Conservation (phyloP, 1,284 basidiomycete genomes). For the Apiotrichum siamense region DNA sequence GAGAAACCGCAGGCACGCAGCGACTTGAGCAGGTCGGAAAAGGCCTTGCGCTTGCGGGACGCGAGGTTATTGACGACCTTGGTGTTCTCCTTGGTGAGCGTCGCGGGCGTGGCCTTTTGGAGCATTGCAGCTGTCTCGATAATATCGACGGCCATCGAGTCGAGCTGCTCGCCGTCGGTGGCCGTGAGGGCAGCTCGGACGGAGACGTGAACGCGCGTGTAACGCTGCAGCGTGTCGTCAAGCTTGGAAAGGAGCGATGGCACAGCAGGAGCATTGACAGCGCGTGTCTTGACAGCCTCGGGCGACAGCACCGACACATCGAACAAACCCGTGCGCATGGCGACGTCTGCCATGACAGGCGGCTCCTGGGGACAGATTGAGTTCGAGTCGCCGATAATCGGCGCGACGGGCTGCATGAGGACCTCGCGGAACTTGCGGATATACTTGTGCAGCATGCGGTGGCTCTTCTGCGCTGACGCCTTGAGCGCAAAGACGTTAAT, state of each 20-base stretch:
- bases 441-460: slow-evolving; percentile 84
- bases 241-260: slow-evolving; percentile 27
- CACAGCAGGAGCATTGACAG: slow-evolving; percentile 1
- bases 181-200: slow-evolving; percentile 19
- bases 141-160: slow-evolving; percentile 68
- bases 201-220: slow-evolving; percentile 33
- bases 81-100: slow-evolving; percentile 58
- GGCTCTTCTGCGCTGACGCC: slow-evolving; percentile 83
- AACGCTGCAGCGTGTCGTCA: slow-evolving; percentile 38
- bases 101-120: slow-evolving; percentile 54
- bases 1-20: slow-evolving; percentile 75
- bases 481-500: slow-evolving; percentile 91
- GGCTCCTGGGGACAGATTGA: slow-evolving; percentile 31
- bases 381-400: slow-evolving; percentile 35
- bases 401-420: slow-evolving; percentile 64
- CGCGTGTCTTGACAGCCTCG: slow-evolving; percentile 12
- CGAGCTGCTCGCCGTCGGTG: slow-evolving; percentile 44
- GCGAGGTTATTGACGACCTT: slow-evolving; percentile 73
- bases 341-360: background rate
- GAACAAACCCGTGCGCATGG: slow-evolving; percentile 6
- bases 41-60: slow-evolving; percentile 79
- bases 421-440: slow-evolving; percentile 89
- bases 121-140: slow-evolving; percentile 64
- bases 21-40: slow-evolving; percentile 84
- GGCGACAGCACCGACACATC: slow-evolving; percentile 7